Evolutionary conservation across 2,329 filamentous ascomycete genomes (phyloP), one percentile per base, ranked within the genome.

Genomic region (Penicillium sp.): DNA sequence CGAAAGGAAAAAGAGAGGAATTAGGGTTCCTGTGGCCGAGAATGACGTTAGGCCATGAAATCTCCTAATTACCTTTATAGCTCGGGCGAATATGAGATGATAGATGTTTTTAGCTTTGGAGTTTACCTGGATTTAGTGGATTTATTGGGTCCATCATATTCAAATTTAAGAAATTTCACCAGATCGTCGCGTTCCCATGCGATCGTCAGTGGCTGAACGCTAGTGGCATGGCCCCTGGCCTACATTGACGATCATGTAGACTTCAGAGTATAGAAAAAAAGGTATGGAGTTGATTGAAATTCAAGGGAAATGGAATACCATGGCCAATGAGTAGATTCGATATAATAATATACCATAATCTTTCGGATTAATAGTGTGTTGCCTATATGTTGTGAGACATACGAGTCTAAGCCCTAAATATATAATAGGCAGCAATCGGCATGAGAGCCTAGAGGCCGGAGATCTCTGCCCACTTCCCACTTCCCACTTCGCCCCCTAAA

Each of bases 131-230:
- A 31, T 31, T 31, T 31, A 31, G 29, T 31, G 29, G 29, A 31
- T 31, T 31, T 12, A 31, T 29, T 10, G 10, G 13, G 41, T 23
- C 41, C 9, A 35, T 23, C 25, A 2, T 19, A 25, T 35, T 25
- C 29, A n/a, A 35, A n/a, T 15, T 19, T 21, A 19, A 25, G 29
- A 52, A 45, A 52, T 45, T 52, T 35, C 49, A 19, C 6, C 29
- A 25, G 39, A 53, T 58, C 55, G 39, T 50, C 55, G 56, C 17
- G 41, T 53, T 60, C 42, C 57, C 45, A 33, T 15, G 31, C 31
- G 65, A 66, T 66, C 65, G 64, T 67, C 64, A 61, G 65, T 67
- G 65, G 65, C 64, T 62, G 54, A 7, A 36, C 47, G 42, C 57
- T 55, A 56, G 60, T 61, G 63, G 52, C 36, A 41, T 43, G 33